Evolutionary conservation across 2,329 filamentous ascomycete genomes (phyloP).

Genomic region (Aspergillus sp.): DNA sequence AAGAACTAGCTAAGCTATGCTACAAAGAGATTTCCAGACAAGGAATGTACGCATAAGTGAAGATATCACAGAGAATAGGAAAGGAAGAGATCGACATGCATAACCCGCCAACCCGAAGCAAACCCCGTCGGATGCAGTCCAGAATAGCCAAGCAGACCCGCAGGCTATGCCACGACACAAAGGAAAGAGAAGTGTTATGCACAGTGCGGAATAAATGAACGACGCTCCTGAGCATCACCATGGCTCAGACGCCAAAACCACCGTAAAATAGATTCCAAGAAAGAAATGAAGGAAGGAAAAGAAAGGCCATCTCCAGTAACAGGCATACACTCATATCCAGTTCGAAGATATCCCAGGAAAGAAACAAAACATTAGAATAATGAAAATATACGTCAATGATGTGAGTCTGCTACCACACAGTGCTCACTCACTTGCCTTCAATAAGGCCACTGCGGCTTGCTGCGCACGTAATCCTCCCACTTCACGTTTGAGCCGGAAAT

Average conservation of each 20-base stretch:
- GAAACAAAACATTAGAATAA: background rate
- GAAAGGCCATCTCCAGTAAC: constrained; percentile 16
- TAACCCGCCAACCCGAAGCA: constrained; percentile 6
- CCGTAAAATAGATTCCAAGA: constrained; percentile 1
- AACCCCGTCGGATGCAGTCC: constrained; percentile 11
- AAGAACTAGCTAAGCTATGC: constrained; percentile 28
- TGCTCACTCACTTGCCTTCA: constrained; percentile 34
- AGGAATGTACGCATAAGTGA: constrained; percentile 11
- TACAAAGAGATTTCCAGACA: constrained; percentile 25
- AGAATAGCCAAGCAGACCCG: constrained; percentile 12
- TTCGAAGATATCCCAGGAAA: constrained; percentile 8
- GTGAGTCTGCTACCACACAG: background rate
- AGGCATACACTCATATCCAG: constrained; percentile 23
- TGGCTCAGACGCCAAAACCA: constrained; percentile 17
- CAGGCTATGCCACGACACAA: constrained; percentile 1
- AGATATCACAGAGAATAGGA: constrained; percentile 9
- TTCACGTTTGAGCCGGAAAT: constrained; percentile 78
- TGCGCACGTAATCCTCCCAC: constrained; percentile 68
- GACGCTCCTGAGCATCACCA: constrained; percentile 14
- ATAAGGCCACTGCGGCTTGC: constrained; percentile 37
- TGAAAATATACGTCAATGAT: background rate
- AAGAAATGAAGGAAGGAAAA: constrained; percentile 14
- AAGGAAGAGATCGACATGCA: background rate
- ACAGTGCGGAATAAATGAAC: constrained; percentile 9
- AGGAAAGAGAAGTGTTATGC: background rate